phyloP scores from a whole-genome alignment of 352 stramenopile species.

The Globisporangium camurandrum region DNA sequence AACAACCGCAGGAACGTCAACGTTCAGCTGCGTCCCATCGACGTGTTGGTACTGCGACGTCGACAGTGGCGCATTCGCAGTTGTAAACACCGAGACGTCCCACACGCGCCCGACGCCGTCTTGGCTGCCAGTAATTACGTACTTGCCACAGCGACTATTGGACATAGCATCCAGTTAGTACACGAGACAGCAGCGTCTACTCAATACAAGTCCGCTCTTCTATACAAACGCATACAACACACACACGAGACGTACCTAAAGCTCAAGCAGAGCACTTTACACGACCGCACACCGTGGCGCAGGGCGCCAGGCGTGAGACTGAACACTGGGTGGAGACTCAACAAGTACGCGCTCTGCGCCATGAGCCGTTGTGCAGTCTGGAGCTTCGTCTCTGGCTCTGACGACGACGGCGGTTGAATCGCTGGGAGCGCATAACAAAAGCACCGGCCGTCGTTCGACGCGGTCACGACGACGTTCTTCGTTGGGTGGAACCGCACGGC shows the following conservation, averaged over 20 bases:
- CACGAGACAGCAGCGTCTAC: neutral
- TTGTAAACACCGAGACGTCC: slow-evolving; percentile 59
- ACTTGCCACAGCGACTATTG: slow-evolving; percentile 77
- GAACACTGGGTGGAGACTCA: slow-evolving; percentile 75
- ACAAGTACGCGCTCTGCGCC: slow-evolving; percentile 60
- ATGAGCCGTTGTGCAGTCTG: slow-evolving; percentile 75
- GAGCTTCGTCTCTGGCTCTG: slow-evolving; percentile 49
- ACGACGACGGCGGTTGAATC: slow-evolving; percentile 34
- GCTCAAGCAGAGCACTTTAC: slow-evolving; percentile 65
- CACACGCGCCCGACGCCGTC: slow-evolving; percentile 91
- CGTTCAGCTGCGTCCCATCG: slow-evolving; percentile 21
- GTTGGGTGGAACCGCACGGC: slow-evolving; percentile 81
- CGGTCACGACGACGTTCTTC: slow-evolving; percentile 86
- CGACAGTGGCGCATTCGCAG: slow-evolving; percentile 34
- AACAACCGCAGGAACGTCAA: neutral
- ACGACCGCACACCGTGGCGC: slow-evolving; percentile 44
- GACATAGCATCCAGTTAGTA: too few species aligned
- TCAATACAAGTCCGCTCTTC: neutral
- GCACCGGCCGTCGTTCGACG: slow-evolving; percentile 88
- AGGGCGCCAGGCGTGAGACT: slow-evolving; percentile 54
- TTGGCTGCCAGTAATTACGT: slow-evolving; percentile 89
- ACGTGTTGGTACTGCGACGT: slow-evolving; percentile 45
- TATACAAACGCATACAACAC: neutral
- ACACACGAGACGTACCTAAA: slow-evolving; percentile 25
- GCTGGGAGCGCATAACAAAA: slow-evolving; percentile 88